A percentile compares a stretch with the other conserved stretches of the same genome.
These are phyloP conservation scores for Alternaria sp. DNA, from an alignment of 2,329 filamentous ascomycete genomes.

Conservation along the genomic window DNA sequence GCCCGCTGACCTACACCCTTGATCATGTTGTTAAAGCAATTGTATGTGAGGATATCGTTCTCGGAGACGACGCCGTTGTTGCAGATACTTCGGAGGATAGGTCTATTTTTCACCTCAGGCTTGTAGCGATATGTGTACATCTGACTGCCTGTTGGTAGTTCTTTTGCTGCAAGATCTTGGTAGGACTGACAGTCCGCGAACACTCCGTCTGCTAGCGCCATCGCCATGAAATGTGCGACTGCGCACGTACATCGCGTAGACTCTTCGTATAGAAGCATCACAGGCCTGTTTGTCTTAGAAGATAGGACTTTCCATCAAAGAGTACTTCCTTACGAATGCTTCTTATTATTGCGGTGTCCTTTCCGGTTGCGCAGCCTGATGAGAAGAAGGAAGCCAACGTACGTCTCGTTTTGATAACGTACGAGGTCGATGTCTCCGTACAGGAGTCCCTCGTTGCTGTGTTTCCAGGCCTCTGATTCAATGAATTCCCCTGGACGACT, in stretches of 20 bases:
- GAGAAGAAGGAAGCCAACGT: slow-evolving; percentile 4
- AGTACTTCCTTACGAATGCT: slow-evolving; percentile 5
- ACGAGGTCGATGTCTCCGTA: slow-evolving; percentile 10
- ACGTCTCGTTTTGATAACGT: neutral
- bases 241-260: neutral
- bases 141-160: neutral
- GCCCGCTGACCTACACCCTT: slow-evolving; percentile 10
- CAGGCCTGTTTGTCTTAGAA: slow-evolving; percentile 5
- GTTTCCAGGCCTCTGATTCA: slow-evolving; percentile 5
- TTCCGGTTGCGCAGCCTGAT: slow-evolving; percentile 11
- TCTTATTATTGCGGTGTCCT: slow-evolving; percentile 9
- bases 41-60: slow-evolving; percentile 7
- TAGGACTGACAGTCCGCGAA: slow-evolving; percentile 1
- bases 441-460: slow-evolving; percentile 12
- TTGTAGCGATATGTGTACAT: slow-evolving; percentile 9
- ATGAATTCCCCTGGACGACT: slow-evolving; percentile 10
- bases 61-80: neutral
- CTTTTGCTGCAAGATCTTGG: slow-evolving; percentile 8
- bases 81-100: neutral
- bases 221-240: slow-evolving; percentile 7
- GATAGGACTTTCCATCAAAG: too few relatives aligned
- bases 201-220: slow-evolving; percentile 12
- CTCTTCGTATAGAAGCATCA: slow-evolving; percentile 11
- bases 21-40: slow-evolving; percentile 12
- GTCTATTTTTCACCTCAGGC: neutral